These are phyloP conservation scores for Coprinellus micaceus DNA, from an alignment of 768 basidiomycete species.

Conservation along the genomic window DNA sequence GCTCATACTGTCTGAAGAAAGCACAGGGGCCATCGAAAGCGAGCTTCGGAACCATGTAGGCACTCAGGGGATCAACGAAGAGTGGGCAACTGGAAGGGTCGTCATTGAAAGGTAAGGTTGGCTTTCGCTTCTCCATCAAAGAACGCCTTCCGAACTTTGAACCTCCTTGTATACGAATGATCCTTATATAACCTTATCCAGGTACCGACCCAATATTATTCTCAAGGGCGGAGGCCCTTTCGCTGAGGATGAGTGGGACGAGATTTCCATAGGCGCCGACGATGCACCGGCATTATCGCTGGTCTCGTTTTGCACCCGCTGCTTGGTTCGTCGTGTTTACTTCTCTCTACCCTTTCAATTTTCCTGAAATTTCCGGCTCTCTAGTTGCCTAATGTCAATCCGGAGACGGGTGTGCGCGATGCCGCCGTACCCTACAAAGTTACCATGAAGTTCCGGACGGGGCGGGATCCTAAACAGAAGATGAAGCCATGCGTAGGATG, in stretches of 20 bases:
- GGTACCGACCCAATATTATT: slow-evolving; percentile 78
- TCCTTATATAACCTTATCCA: slow-evolving; percentile 22
- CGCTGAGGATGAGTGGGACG: slow-evolving; percentile 67
- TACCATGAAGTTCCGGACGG: slow-evolving; percentile 67
- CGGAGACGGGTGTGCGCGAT: slow-evolving; percentile 61
- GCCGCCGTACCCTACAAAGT: slow-evolving; percentile 73
- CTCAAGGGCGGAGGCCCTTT: slow-evolving; percentile 65
- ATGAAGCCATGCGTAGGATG: slow-evolving; percentile 63
- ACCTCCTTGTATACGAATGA: neutral
- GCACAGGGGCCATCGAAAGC: slow-evolving; percentile 47
- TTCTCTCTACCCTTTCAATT: neutral
- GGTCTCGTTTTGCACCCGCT: slow-evolving; percentile 68
- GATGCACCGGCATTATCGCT: slow-evolving; percentile 45
- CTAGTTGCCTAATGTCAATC: slow-evolving; percentile 72
- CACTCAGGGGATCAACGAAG: slow-evolving; percentile 43
- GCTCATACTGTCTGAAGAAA: slow-evolving; percentile 65
- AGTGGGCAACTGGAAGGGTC: slow-evolving; percentile 50
- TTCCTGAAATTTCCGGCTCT: neutral
- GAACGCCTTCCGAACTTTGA: slow-evolving; percentile 4
- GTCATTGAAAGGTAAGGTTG: slow-evolving; percentile 52
- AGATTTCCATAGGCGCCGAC: slow-evolving; percentile 49
- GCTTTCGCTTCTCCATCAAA: slow-evolving; percentile 4
- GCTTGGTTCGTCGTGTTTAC: slow-evolving; percentile 48
- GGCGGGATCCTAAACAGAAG: slow-evolving; percentile 46
- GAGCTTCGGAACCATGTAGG: slow-evolving; percentile 46